These are phyloP conservation scores for Kwoniella europaea DNA, from an alignment of 768 basidiomycete species.

Conservation along the genomic window DNA sequence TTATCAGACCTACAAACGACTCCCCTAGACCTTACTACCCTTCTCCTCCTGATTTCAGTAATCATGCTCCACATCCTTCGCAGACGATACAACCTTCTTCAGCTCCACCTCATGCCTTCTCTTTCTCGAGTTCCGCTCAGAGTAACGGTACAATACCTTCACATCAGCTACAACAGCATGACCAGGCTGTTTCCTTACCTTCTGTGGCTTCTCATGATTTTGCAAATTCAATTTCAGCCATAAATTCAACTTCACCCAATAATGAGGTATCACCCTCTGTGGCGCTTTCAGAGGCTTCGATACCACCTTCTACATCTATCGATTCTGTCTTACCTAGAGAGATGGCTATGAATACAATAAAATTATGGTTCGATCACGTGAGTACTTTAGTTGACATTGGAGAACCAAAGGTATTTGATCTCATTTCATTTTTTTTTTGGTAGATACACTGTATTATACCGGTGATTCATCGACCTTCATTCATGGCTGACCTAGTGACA, in stretches of 20 bases:
- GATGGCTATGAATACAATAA: constrained; percentile 33
- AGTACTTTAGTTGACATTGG: not conserved
- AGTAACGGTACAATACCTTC: not conserved
- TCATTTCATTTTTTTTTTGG: too few relatives aligned
- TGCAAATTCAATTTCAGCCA: constrained; percentile 1
- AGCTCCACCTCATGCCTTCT: not conserved
- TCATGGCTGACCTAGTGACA: constrained; percentile 31
- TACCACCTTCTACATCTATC: constrained; percentile 26
- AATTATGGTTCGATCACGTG: constrained; percentile 38
- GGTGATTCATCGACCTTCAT: constrained; percentile 32
- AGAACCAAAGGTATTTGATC: too few relatives aligned
- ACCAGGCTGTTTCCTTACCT: not conserved
- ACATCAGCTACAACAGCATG: constrained; percentile 1
- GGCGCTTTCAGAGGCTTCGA: constrained; percentile 21
- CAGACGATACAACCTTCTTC: constrained; percentile 4
- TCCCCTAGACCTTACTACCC: constrained; percentile 10
- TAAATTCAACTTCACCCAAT: constrained; percentile 21
- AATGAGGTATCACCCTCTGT: constrained; percentile 22
- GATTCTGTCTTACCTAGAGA: constrained; percentile 36
- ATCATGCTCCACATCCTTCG: not conserved
- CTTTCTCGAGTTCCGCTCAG: not conserved
- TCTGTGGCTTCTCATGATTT: constrained; percentile 20
- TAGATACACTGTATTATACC: constrained; percentile 43
- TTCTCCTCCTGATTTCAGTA: constrained; percentile 17
- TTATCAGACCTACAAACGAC: constrained; percentile 3